Conservation (phyloP, 2,329 filamentous ascomycete species). For the Alternaria alternata region DNA sequence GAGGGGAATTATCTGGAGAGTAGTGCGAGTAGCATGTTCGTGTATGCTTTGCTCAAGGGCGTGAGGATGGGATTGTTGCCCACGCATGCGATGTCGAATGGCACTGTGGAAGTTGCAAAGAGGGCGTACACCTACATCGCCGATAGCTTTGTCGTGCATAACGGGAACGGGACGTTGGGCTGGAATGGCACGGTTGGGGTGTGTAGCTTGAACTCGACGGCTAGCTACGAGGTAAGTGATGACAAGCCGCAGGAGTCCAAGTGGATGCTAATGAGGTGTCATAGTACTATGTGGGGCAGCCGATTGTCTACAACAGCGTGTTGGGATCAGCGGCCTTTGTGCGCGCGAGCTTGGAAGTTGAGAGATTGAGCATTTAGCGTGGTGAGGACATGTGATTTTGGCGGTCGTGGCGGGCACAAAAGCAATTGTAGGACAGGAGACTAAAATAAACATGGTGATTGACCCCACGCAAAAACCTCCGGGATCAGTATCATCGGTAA, state of each 20-base stretch:
- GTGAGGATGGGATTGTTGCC: conserved; percentile 37
- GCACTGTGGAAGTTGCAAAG: neutral
- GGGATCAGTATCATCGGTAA: neutral
- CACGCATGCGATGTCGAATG: neutral
- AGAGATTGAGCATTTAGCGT: conserved; percentile 9
- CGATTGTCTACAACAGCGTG: conserved; percentile 37
- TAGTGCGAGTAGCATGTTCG: conserved; percentile 66
- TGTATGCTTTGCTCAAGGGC: conserved; percentile 61
- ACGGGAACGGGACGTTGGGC: conserved; percentile 41
- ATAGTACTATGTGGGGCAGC: conserved; percentile 56
- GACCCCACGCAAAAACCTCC: neutral
- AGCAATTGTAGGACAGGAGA: neutral
- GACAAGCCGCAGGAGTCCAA: neutral
- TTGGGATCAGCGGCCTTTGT: conserved; percentile 36
- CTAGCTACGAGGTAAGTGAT: conserved; percentile 34
- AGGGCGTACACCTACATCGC: conserved; percentile 46
- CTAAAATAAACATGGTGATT: neutral
- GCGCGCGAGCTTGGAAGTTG: conserved; percentile 33
- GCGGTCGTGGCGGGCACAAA: neutral
- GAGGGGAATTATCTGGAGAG: conserved; percentile 68
- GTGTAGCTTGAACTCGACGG: conserved; percentile 35
- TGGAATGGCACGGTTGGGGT: conserved; percentile 44
- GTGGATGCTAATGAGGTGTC: neutral
- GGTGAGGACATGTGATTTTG: neutral
- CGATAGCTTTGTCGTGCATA: conserved; percentile 29